Base-by-base conservation (phyloP, 257 asterid genomes). In the Orobanche coerulescens region DNA sequence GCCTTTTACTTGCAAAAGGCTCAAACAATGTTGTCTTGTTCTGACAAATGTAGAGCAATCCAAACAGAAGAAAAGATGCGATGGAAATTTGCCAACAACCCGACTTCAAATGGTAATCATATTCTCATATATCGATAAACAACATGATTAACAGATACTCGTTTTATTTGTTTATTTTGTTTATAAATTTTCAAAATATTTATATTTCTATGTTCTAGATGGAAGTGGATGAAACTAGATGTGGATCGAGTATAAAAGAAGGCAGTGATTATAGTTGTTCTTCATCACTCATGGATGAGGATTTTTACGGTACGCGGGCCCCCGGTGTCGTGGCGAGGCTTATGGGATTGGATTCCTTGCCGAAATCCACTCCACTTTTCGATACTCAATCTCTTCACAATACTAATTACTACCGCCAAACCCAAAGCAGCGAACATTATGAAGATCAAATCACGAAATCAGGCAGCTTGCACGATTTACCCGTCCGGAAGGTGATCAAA, bases 321-420 rank as follows among this genome's bases (percentile, higher is more conserved):
- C 54, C 54, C 18, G 14, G 54, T 2, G 54, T 47, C 9, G 54
- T 47, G 6, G 54, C 54, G 3, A 47, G 15, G 66, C 95, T 93
- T 23, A 93, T 93, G 99, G 99, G 99, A 39, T 74, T 93, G 73
- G 96, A 93, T 67, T 75, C 83, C 50, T 61, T 86, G 80, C 96
- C 97, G 18, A 81, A 84, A 72, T 77, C 90, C 22, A 77, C 54
- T 48, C 88, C 96, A 30, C 76, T 75, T 52, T 78, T 62, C 6
- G 74, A 80, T 56, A 48, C 84, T 31, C 90, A 69, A 61, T 81
- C 95, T n/a, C 71, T 79, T 52, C 74, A 69, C 14, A 82, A 73
- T 19, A 40, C 77, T 66, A 62, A 69, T 71, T 75, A 46, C 5
- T 47, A 47, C 54, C 28, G 20, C 65, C 81, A 59, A 57, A 64